Conservation (phyloP, 805 yeast species). For the Suhomyces sp. region DNA sequence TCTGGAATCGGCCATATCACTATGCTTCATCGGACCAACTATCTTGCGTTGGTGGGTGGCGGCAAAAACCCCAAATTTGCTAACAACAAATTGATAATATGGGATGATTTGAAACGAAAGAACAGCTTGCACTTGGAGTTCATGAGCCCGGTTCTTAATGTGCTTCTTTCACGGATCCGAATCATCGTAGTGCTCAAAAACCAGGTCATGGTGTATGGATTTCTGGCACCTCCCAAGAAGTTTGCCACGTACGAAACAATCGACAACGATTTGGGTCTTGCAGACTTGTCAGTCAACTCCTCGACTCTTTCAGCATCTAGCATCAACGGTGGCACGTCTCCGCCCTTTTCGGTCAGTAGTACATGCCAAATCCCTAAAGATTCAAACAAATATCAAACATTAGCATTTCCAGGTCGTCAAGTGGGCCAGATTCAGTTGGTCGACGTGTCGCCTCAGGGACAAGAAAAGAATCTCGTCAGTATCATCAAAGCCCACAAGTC, state of each 20-base stretch:
- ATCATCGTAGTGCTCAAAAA: constrained; percentile 69
- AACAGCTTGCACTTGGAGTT: constrained; percentile 74
- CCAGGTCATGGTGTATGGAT: constrained; percentile 72
- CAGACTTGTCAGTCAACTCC: constrained; percentile 47
- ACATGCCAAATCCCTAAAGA: constrained; percentile 10
- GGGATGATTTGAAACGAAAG: constrained; percentile 86
- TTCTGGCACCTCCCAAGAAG: constrained; percentile 73
- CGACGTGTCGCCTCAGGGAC: constrained; percentile 65
- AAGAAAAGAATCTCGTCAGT: constrained; percentile 59
- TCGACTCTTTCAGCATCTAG: background rate
- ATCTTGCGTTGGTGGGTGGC: constrained; percentile 87
- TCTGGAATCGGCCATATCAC: constrained; percentile 71
- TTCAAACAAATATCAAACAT: constrained; percentile 40
- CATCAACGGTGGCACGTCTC: constrained; percentile 1
- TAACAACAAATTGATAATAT: constrained; percentile 73
- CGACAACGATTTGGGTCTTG: constrained; percentile 61
- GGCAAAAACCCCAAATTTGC: constrained; percentile 79
- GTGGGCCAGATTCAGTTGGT: constrained; percentile 79
- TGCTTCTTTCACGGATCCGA: constrained; percentile 69
- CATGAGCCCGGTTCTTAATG: constrained; percentile 69
- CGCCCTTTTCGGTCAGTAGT: constrained; percentile 8
- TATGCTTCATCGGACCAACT: constrained; percentile 89
- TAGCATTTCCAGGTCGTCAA: constrained; percentile 76
- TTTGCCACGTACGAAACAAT: constrained; percentile 64
- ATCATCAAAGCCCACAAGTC: constrained; percentile 78